Conservation (phyloP, 2,329 filamentous ascomycete species). For the Fonsecaea pedrosoi region DNA sequence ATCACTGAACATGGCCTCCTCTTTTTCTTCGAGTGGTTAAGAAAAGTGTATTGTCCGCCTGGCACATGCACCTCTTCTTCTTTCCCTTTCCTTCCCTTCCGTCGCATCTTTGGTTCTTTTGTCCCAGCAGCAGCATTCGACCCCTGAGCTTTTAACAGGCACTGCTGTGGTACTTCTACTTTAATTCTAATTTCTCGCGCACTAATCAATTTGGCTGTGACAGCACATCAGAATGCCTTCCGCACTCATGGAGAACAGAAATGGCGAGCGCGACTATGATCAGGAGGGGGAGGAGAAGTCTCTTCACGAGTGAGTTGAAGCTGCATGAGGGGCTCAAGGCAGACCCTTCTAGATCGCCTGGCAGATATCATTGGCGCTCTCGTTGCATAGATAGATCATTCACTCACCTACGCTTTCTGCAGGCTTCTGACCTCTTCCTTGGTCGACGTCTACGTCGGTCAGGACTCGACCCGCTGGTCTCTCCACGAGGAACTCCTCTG, state of each 20-base stretch:
- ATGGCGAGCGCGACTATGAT: slow-evolving; percentile 11
- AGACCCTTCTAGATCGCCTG: too few relatives aligned
- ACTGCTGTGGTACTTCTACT: neutral
- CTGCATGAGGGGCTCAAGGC: neutral
- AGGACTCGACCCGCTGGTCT: slow-evolving; percentile 61
- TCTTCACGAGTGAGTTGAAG: slow-evolving; percentile 50
- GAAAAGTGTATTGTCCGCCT: neutral
- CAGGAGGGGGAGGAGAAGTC: slow-evolving; percentile 45
- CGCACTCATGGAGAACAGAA: slow-evolving; percentile 37
- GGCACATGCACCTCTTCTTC: neutral
- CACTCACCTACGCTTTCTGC: slow-evolving; percentile 15
- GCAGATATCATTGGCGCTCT: too few relatives aligned
- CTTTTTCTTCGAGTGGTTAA: slow-evolving; percentile 1
- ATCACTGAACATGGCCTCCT: neutral
- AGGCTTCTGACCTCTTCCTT: slow-evolving; percentile 62
- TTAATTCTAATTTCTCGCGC: neutral
- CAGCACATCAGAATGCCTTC: neutral
- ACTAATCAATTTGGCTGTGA: neutral
- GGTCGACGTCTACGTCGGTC: slow-evolving; percentile 63
- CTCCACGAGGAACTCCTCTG: slow-evolving; percentile 64
- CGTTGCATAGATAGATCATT: neutral
- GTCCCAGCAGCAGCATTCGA: too few relatives aligned
- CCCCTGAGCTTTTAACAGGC: neutral
- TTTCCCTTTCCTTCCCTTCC: neutral
- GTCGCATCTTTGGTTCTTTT: slow-evolving; percentile 2